Conservation (phyloP, 78 protist genomes). For the Polysphondylium violaceum region DNA sequence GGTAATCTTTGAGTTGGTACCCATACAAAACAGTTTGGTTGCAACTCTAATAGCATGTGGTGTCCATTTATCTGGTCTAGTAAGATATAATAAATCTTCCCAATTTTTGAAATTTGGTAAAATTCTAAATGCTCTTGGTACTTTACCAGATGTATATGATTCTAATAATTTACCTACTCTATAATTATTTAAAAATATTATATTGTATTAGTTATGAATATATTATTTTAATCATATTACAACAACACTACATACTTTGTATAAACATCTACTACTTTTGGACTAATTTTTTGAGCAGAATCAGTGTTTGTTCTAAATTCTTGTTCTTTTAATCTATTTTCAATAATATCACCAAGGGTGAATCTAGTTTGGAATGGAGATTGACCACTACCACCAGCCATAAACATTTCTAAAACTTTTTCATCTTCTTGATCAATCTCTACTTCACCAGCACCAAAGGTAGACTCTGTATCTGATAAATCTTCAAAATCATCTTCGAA, state of each 20-base stretch:
- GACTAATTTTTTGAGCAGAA: constrained; percentile 38
- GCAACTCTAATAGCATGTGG: constrained; percentile 90
- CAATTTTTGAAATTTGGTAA: constrained; percentile 94
- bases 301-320: constrained; percentile 4
- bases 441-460: constrained; percentile 44
- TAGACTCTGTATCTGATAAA: constrained; percentile 7
- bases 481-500: constrained; percentile 58
- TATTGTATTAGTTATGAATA: neutral
- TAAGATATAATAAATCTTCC: constrained; percentile 96
- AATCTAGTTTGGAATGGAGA: constrained; percentile 53
- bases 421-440: constrained; percentile 86
- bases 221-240: neutral
- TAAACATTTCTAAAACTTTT: constrained; percentile 66
- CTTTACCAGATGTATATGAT: constrained; percentile 91
- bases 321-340: constrained; percentile 77
- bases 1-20: constrained; percentile 87
- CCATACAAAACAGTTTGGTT: constrained; percentile 91
- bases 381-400: constrained; percentile 13
- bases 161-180: constrained; percentile 91
- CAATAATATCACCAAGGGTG: constrained; percentile 89
- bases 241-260: constrained; percentile 20
- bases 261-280: constrained; percentile 83
- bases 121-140: constrained; percentile 97
- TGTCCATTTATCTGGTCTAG: constrained; percentile 95
- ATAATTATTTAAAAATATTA: neutral